Evolutionary conservation across 176 grass and related monocot species (phyloP), one percentile per base, ranked within the genome.

Genomic region (Eleusine indica): DNA sequence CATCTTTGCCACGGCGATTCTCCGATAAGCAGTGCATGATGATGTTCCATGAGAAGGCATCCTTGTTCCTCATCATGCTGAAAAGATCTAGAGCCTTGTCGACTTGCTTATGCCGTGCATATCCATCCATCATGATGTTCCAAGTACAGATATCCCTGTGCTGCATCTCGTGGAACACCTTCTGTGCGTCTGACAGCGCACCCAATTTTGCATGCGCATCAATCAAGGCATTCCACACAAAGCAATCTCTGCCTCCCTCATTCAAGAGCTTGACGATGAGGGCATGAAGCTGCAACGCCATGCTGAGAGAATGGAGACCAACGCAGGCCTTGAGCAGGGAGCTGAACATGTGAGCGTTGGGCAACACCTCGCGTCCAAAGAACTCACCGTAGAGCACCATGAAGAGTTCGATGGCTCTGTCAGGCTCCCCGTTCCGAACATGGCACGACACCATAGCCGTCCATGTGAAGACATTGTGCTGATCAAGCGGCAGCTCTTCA

Each of bases 101-200:
- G 13, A 54, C 4, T 19, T 85, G 76, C 78, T 80, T 72, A 76
- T 87, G 81, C 40, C 77, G 81, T 22, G 73, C 71, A 54, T 89
- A 94, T 19, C 30, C 84, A 72, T 76, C 74, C 86, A 91, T 89
- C 89, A 91, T 89, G 30, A 70, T 91, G 74, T 87, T 94, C 89
- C 81, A 85, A 39, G 92, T 89, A 51, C 73, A 76, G 13, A 85
- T 65, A 53, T 94, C 89, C 92, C 78, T 89, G 39, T 25, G 40
- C 37, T 28, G 70, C 87, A 91, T 94, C 25, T 9, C 39, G 0
- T 57, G 29, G 75, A 91, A 87, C 58, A 89, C 52, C 78, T 75
- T 65, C 75, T 89, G 81, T 3, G 89, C 74, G 3, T 94, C 78
- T 1, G 71, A 25, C 78, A 91, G 19, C 40, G n/a, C 42, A 4